Evolutionary conservation across 352 stramenopile species (phyloP).

Genomic region (Thraustochytrium sp.): DNA sequence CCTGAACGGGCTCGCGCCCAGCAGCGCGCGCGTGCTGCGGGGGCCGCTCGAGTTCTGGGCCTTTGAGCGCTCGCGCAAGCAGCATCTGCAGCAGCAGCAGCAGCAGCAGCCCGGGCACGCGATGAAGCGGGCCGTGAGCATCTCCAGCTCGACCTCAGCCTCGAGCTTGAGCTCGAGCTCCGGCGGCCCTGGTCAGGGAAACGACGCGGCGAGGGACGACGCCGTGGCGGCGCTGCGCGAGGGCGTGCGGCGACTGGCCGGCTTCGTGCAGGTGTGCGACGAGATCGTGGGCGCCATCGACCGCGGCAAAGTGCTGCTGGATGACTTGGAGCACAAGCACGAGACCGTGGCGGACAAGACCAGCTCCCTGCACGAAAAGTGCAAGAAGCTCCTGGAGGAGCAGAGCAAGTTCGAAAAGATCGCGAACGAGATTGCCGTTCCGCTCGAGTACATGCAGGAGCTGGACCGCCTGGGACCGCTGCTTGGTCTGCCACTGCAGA

Average conservation of each 20-base stretch:
- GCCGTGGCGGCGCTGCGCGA: not conserved
- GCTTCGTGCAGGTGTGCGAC: slow-evolving; percentile 4
- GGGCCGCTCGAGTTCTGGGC: not conserved
- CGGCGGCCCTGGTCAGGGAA: too few species aligned
- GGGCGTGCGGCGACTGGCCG: not conserved
- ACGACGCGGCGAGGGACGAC: not conserved
- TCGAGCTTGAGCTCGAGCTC: too few species aligned
- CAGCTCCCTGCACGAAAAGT: slow-evolving; percentile 35
- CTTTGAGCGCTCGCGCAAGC: not conserved
- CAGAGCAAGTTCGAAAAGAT: slow-evolving; percentile 40
- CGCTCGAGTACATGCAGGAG: slow-evolving; percentile 28
- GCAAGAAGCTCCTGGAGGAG: slow-evolving; percentile 25
- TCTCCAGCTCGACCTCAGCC: too few species aligned
- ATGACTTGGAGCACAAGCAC: slow-evolving; percentile 25
- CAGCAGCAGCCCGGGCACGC: not conserved
- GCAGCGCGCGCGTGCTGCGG: not conserved
- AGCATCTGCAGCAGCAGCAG: not conserved
- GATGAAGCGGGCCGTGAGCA: not conserved
- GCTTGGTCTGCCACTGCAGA: not conserved
- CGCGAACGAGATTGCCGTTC: slow-evolving; percentile 27
- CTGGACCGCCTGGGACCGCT: slow-evolving; percentile 21
- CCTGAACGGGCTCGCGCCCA: not conserved
- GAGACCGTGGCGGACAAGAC: slow-evolving; percentile 29
- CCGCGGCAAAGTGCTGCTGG: not conserved
- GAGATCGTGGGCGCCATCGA: slow-evolving; percentile 16